phyloP scores from a whole-genome alignment of 768 basidiomycete genomes.

The Termitomyces titanicus region DNA sequence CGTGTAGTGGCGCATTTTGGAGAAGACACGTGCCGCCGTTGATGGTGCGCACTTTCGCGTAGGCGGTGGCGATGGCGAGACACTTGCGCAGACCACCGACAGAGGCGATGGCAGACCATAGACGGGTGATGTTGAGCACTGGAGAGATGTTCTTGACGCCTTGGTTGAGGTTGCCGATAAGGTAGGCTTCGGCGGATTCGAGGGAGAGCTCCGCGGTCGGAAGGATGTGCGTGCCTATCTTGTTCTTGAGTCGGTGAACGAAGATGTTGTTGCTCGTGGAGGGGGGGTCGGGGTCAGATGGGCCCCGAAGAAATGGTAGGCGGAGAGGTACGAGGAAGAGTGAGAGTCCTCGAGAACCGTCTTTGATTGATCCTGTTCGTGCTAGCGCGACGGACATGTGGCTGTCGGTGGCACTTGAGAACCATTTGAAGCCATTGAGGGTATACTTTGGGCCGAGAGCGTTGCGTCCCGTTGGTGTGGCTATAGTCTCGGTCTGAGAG shows the following conservation, averaged over 20 bases:
- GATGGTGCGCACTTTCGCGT: slow-evolving; percentile 57
- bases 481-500: slow-evolving; percentile 67
- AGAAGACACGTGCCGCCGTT: slow-evolving; percentile 47
- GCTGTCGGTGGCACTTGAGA: slow-evolving; percentile 79
- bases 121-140: slow-evolving; percentile 74
- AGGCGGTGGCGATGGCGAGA: slow-evolving; percentile 62
- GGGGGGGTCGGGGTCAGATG: slow-evolving; percentile 36
- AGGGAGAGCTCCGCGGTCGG: slow-evolving; percentile 76
- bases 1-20: slow-evolving; percentile 55
- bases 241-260: slow-evolving; percentile 74
- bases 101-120: slow-evolving; percentile 58
- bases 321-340: slow-evolving; percentile 72
- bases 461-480: slow-evolving; percentile 33
- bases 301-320: slow-evolving; percentile 45
- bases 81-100: slow-evolving; percentile 58
- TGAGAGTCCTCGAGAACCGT: slow-evolving; percentile 65
- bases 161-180: slow-evolving; percentile 52
- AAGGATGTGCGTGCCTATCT: slow-evolving; percentile 69
- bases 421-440: slow-evolving; percentile 79
- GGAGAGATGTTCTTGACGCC: slow-evolving; percentile 68
- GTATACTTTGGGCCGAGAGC: slow-evolving; percentile 48
- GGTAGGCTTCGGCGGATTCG: slow-evolving; percentile 55
- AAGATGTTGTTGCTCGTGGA: slow-evolving; percentile 61
- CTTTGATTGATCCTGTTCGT: slow-evolving; percentile 53
- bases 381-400: slow-evolving; percentile 70